Conservation (phyloP, 2,329 filamentous ascomycete species). For the Beauveria bassiana region DNA sequence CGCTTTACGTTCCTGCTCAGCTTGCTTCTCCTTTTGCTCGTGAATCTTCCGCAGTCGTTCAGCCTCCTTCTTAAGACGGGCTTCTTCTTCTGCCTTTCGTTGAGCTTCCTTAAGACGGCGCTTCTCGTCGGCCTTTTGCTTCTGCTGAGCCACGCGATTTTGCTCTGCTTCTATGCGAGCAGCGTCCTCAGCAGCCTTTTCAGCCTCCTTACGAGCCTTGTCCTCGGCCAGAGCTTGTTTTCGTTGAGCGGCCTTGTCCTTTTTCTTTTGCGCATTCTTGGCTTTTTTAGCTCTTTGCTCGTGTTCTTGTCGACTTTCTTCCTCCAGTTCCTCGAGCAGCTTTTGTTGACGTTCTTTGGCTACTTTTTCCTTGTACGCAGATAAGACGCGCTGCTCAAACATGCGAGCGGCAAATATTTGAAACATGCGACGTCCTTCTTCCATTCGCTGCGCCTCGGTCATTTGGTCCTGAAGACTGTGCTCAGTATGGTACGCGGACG, state of each 20-base stretch:
- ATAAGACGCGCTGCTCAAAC: conserved; percentile 96
- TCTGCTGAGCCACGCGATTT: conserved; percentile 72
- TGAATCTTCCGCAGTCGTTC: conserved; percentile 72
- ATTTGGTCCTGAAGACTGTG: conserved; percentile 69
- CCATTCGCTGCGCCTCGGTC: conserved; percentile 98
- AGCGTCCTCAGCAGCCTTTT: conserved; percentile 81
- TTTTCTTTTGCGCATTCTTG: conserved; percentile 89
- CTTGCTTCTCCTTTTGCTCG: conserved; percentile 79
- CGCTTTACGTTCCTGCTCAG: conserved; percentile 75
- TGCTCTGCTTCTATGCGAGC: conserved; percentile 68
- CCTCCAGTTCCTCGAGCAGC: conserved; percentile 82
- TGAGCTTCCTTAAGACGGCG: conserved; percentile 85
- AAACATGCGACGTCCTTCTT: conserved; percentile 97
- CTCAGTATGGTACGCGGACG: conserved; percentile 34
- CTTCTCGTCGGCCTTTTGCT: conserved; percentile 78
- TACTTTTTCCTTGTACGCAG: conserved; percentile 96
- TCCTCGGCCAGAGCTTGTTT: conserved; percentile 88
- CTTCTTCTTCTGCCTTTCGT: conserved; percentile 84
- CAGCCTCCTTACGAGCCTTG: conserved; percentile 77
- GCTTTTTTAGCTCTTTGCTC: conserved; percentile 88
- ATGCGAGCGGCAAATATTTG: conserved; percentile 98
- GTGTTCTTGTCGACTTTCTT: conserved; percentile 68
- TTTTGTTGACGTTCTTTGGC: conserved; percentile 85
- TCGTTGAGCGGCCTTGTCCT: conserved; percentile 85
- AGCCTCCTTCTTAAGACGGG: conserved; percentile 73